Evolutionary conservation across 352 stramenopile species (phyloP).

Genomic region (Globisporangium rhizosaccharum): DNA sequence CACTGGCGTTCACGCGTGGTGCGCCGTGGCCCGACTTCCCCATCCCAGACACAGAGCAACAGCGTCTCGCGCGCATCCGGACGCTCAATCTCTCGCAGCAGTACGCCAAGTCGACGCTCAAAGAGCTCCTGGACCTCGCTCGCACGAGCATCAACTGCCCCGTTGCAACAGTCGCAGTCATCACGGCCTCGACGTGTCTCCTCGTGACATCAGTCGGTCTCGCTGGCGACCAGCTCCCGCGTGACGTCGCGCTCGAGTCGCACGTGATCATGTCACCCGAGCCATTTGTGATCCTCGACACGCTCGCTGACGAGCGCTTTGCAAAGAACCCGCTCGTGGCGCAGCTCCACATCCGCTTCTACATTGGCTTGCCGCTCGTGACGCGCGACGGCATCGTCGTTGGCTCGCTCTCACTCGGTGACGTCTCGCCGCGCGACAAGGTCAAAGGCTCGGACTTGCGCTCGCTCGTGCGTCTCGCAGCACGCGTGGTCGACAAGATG

Average conservation of each 20-base stretch:
- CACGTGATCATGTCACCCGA: slow-evolving; percentile 75
- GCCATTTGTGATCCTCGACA: slow-evolving; percentile 71
- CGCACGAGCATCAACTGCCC: slow-evolving; percentile 61
- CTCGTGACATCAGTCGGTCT: slow-evolving; percentile 76
- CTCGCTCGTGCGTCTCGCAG: slow-evolving; percentile 60
- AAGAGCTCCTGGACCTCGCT: slow-evolving; percentile 71
- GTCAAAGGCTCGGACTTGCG: slow-evolving; percentile 62
- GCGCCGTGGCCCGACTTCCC: slow-evolving; percentile 75
- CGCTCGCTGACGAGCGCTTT: slow-evolving; percentile 68
- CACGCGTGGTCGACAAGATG: slow-evolving; percentile 72
- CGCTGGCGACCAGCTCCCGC: slow-evolving; percentile 67
- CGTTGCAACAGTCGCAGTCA: slow-evolving; percentile 62
- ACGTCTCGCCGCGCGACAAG: slow-evolving; percentile 54
- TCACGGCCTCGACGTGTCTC: slow-evolving; percentile 66
- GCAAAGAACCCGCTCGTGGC: slow-evolving; percentile 71
- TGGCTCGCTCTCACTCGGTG: slow-evolving; percentile 63
- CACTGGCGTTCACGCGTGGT: slow-evolving; percentile 64
- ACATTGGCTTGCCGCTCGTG: slow-evolving; percentile 66
- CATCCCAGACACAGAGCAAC: slow-evolving; percentile 40
- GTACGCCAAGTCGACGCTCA: slow-evolving; percentile 67
- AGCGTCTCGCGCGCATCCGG: slow-evolving; percentile 54
- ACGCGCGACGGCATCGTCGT: slow-evolving; percentile 69
- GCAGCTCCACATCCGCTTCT: slow-evolving; percentile 72
- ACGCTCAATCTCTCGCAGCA: slow-evolving; percentile 71
- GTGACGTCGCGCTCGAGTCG: slow-evolving; percentile 65